phyloP scores from a whole-genome alignment of 2,329 filamentous ascomycete genomes.

The Aureobasidium sp. region DNA sequence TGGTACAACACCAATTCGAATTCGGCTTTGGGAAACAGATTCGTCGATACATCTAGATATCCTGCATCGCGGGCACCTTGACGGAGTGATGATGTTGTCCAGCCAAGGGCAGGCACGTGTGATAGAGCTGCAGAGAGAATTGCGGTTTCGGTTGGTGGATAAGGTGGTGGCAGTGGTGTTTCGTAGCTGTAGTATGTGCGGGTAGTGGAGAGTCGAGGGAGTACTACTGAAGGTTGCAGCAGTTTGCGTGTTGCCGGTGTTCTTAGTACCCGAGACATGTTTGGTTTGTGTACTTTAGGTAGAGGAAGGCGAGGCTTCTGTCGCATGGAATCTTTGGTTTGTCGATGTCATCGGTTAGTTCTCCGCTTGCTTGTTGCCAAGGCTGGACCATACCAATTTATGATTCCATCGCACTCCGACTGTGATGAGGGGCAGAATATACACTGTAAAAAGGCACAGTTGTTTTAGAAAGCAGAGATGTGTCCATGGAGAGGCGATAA shows the following conservation, averaged over 20 bases:
- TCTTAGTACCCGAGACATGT: neutral
- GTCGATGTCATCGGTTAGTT: constrained; percentile 7
- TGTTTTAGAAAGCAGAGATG: neutral
- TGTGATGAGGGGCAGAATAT: neutral
- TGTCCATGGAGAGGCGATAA: neutral
- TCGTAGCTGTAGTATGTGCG: constrained; percentile 65
- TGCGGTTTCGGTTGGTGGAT: constrained; percentile 59
- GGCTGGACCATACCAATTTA: neutral
- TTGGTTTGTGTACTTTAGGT: neutral
- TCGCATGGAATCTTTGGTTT: neutral
- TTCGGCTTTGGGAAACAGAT: constrained; percentile 69
- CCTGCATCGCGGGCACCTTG: constrained; percentile 77
- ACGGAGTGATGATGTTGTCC: constrained; percentile 64
- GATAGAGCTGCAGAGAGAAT: constrained; percentile 76
- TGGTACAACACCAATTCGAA: constrained; percentile 80
- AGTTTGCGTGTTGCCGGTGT: neutral
- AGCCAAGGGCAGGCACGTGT: constrained; percentile 76
- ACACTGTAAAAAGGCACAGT: neutral
- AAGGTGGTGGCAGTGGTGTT: constrained; percentile 56
- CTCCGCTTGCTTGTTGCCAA: constrained; percentile 4
- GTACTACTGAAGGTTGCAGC: constrained; percentile 20
- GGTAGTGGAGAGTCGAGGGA: constrained; percentile 21
- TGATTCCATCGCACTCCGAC: neutral
- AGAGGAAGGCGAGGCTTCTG: neutral
- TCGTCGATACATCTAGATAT: constrained; percentile 78